A percentile compares a stretch with the other conserved stretches of the same genome.
Evolutionary conservation across 257 asterid species (phyloP).

Genomic region (Linderniella brevidens): DNA sequence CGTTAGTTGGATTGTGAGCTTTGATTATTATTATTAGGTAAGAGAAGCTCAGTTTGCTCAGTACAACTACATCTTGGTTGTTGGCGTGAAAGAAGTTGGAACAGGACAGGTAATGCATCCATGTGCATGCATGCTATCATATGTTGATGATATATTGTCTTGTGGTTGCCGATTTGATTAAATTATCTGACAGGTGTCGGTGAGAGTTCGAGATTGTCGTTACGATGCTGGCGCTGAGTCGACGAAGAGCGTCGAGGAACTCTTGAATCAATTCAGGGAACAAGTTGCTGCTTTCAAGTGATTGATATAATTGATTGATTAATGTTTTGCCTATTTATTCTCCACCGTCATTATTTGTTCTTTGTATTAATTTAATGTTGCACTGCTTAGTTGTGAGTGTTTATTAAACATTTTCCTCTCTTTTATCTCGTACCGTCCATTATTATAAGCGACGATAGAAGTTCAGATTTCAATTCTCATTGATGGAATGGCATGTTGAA

Average conservation of each 20-base stretch:
- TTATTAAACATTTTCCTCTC: too few relatives aligned
- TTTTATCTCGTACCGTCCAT: too few relatives aligned
- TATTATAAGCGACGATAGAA: too few relatives aligned
- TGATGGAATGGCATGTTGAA: too few relatives aligned
- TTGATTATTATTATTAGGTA: constrained; percentile 24
- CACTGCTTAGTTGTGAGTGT: too few relatives aligned
- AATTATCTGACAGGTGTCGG: constrained; percentile 35
- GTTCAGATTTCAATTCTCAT: too few relatives aligned
- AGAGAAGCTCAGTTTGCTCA: constrained; percentile 94
- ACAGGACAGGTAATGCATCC: constrained; percentile 54
- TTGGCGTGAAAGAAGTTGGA: constrained; percentile 84
- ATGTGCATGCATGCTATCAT: neutral
- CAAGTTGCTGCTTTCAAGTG: constrained; percentile 45
- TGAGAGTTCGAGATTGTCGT: constrained; percentile 62
- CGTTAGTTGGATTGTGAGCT: too few relatives aligned
- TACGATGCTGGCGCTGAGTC: constrained; percentile 21
- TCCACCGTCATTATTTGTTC: too few relatives aligned
- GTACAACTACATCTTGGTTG: constrained; percentile 88
- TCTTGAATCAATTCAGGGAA: constrained; percentile 37
- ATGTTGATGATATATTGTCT: neutral
- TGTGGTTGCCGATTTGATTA: neutral
- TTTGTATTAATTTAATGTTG: too few relatives aligned
- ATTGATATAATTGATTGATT: too few relatives aligned
- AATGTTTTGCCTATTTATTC: too few relatives aligned
- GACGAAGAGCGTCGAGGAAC: constrained; percentile 40